Conservation (phyloP, 306 rosid species). For the Arachis hypogaea region DNA sequence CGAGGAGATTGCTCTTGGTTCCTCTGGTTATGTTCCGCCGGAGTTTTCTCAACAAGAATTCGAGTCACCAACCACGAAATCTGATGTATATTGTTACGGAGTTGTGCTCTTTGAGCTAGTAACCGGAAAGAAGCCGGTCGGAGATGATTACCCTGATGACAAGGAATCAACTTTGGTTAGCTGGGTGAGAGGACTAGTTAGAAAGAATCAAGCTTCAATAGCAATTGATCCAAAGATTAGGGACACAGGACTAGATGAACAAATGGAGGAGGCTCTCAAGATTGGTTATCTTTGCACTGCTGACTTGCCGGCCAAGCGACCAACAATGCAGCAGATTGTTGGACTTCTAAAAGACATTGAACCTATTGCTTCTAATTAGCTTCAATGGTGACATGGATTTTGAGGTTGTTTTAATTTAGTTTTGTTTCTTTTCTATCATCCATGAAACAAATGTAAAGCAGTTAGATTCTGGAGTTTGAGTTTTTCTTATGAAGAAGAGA, state of each 20-base stretch:
- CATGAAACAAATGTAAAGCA: conserved; percentile 51
- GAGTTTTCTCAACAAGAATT: conserved; percentile 69
- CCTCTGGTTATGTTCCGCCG: conserved; percentile 87
- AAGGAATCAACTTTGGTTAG: conserved; percentile 78
- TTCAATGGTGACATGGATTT: conserved; percentile 37
- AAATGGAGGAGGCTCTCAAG: conserved; percentile 93
- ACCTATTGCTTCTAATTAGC: conserved; percentile 46
- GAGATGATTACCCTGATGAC: conserved; percentile 80
- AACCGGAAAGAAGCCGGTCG: conserved; percentile 86
- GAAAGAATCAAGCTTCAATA: conserved; percentile 63
- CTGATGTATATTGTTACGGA: conserved; percentile 95
- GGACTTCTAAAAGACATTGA: conserved; percentile 96
- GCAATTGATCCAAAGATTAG: conserved; percentile 84
- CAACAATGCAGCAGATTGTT: conserved; percentile 96
- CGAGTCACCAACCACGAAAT: conserved; percentile 77
- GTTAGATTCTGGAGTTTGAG: conserved; percentile 44
- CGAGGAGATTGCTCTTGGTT: conserved; percentile 74
- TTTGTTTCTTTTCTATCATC: conserved; percentile 31
- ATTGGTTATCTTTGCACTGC: conserved; percentile 97
- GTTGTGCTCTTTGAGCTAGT: conserved; percentile 85
- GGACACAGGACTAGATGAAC: conserved; percentile 60
- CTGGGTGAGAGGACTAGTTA: conserved; percentile 88
- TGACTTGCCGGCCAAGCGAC: conserved; percentile 88
- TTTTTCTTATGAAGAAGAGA: conserved; percentile 33
- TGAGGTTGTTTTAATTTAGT: conserved; percentile 33